A percentile compares a stretch with the other conserved stretches of the same genome.
Evolutionary conservation across 2,329 filamentous ascomycete species (phyloP).

Genomic region (Botryosphaeria dothidea): DNA sequence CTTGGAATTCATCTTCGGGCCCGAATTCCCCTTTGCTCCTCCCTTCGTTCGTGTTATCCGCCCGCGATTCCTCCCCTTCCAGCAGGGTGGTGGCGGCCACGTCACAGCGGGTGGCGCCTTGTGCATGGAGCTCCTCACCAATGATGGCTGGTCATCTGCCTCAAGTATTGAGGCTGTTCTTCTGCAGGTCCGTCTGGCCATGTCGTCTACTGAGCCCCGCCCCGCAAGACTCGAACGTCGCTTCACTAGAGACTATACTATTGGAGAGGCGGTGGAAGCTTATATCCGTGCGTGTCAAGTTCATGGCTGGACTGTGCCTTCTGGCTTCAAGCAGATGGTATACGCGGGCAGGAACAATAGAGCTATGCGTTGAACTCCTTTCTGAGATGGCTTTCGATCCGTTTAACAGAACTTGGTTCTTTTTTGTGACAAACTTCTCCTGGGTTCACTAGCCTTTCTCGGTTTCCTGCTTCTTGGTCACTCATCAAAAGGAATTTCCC

Average conservation of each 20-base stretch:
- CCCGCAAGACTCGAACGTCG: slow-evolving; percentile 66
- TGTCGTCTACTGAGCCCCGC: slow-evolving; percentile 66
- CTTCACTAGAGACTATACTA: slow-evolving; percentile 57
- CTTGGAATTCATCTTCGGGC: slow-evolving; percentile 78
- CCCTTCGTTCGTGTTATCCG: slow-evolving; percentile 83
- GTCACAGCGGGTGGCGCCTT: slow-evolving; percentile 83
- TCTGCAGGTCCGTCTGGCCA: slow-evolving; percentile 76
- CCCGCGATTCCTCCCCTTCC: slow-evolving; percentile 74
- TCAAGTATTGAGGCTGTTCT: slow-evolving; percentile 77
- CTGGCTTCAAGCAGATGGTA: slow-evolving; percentile 32
- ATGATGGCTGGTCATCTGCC: slow-evolving; percentile 75
- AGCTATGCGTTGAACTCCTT: too few species aligned
- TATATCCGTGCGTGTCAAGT: slow-evolving; percentile 66
- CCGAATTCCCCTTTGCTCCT: slow-evolving; percentile 73
- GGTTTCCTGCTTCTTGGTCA: too few species aligned
- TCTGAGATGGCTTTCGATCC: background rate
- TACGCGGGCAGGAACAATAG: background rate
- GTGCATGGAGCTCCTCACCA: slow-evolving; percentile 82
- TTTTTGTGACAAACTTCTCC: too few species aligned
- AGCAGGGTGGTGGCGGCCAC: slow-evolving; percentile 76
- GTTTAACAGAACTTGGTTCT: too few species aligned
- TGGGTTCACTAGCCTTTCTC: too few species aligned
- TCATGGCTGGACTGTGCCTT: slow-evolving; percentile 75
- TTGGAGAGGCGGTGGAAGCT: slow-evolving; percentile 71
- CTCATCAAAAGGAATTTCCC: too few species aligned